These are phyloP conservation scores for Irpex sp. DNA, from an alignment of 1,284 basidiomycete species.

Conservation along the genomic window DNA sequence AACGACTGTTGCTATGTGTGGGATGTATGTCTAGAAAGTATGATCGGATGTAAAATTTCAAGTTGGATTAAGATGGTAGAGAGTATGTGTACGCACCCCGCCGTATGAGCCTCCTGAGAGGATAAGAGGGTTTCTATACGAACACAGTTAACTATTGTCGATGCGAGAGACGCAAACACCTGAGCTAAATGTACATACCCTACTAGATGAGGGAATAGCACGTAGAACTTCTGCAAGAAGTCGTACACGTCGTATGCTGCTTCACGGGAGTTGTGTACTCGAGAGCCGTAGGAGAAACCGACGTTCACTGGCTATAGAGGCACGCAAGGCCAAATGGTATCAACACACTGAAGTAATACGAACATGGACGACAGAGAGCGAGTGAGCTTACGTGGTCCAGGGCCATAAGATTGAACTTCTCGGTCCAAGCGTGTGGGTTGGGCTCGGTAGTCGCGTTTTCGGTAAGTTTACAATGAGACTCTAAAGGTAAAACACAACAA, in stretches of 20 bases:
- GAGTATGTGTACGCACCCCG: conserved; percentile 15
- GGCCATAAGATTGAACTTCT: conserved; percentile 26
- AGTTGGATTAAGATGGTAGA: neutral
- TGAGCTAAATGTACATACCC: conserved; percentile 13
- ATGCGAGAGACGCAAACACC: neutral
- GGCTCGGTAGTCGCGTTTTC: conserved; percentile 15
- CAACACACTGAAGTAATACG: too few relatives aligned
- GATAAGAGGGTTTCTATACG: conserved; percentile 24
- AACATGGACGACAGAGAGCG: too few relatives aligned
- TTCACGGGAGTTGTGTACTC: conserved; percentile 24
- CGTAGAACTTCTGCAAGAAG: conserved; percentile 31
- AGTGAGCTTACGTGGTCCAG: conserved; percentile 26
- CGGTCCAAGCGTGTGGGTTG: conserved; percentile 26
- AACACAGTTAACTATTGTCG: neutral
- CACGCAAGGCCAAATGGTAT: neutral
- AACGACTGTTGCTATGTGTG: conserved; percentile 30
- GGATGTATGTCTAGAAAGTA: conserved; percentile 19
- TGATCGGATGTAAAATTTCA: too few relatives aligned
- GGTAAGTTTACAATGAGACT: conserved; percentile 23
- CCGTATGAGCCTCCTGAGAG: conserved; percentile 29
- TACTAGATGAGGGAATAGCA: conserved; percentile 22
- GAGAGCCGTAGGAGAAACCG: conserved; percentile 27
- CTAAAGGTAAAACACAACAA: neutral
- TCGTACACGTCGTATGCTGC: conserved; percentile 29
- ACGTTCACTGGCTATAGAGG: conserved; percentile 25